A percentile compares a stretch with the other conserved stretches of the same genome.
Evolutionary conservation across 2,329 filamentous ascomycete genomes (phyloP).

Genomic region (Aspergillus phoenicis): DNA sequence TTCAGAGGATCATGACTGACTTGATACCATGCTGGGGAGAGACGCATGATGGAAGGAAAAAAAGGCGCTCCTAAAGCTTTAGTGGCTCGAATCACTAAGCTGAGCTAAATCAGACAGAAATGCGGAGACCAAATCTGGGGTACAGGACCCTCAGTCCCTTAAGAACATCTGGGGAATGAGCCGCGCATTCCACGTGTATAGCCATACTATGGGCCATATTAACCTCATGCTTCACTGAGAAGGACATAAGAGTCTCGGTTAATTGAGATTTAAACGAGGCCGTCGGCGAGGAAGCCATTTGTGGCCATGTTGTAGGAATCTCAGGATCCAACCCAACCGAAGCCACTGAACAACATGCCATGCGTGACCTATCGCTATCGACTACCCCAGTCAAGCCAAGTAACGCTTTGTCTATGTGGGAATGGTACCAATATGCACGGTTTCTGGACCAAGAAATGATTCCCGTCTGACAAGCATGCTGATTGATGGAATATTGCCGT

Average conservation of each 20-base stretch:
- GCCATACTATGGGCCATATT: not conserved
- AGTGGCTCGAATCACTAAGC: not conserved
- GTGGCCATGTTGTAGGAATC: not conserved
- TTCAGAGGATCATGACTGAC: slow-evolving; percentile 31
- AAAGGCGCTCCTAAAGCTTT: not conserved
- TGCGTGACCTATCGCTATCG: slow-evolving; percentile 10
- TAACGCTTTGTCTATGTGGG: slow-evolving; percentile 19
- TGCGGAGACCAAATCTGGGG: slow-evolving; percentile 21
- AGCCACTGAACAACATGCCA: slow-evolving; percentile 11
- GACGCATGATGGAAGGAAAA: slow-evolving; percentile 49
- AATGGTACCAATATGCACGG: not conserved
- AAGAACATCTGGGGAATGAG: slow-evolving; percentile 28
- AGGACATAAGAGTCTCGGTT: slow-evolving; percentile 1
- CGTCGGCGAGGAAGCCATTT: not conserved
- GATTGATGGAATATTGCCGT: slow-evolving; percentile 29
- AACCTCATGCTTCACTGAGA: not conserved
- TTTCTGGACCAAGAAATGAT: slow-evolving; percentile 10
- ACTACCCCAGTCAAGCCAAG: slow-evolving; percentile 7
- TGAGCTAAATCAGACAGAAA: slow-evolving; percentile 12
- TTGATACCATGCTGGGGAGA: slow-evolving; percentile 62
- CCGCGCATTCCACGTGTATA: slow-evolving; percentile 17
- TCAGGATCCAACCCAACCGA: slow-evolving; percentile 5
- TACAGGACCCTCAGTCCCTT: slow-evolving; percentile 23
- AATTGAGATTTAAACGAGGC: slow-evolving; percentile 2
- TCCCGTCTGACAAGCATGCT: slow-evolving; percentile 11